Percentiles rank a stretch among this genome's conserved stretches.
Evolutionary conservation across 805 yeast species (phyloP).

Genomic region (Candida ortonii): DNA sequence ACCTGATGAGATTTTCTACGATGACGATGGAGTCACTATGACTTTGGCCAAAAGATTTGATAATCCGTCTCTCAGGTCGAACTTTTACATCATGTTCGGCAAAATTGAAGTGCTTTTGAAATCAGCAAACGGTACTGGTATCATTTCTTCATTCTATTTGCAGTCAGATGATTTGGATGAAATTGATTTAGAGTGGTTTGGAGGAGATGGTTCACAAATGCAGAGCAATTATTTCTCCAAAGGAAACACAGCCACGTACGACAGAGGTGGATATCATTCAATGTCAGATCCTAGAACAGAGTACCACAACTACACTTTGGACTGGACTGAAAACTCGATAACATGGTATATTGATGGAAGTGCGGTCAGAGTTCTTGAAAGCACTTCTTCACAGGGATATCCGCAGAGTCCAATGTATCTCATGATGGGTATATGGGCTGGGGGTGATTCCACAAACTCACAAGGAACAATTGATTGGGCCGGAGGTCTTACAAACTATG

Average conservation of each 20-base stretch:
- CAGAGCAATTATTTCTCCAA: conserved; percentile 81
- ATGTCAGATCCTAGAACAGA: conserved; percentile 54
- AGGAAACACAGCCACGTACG: conserved; percentile 73
- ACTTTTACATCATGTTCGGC: conserved; percentile 88
- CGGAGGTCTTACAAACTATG: conserved; percentile 68
- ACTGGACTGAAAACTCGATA: conserved; percentile 69
- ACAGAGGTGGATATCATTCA: conserved; percentile 71
- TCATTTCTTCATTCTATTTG: conserved; percentile 75
- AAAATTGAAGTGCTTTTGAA: conserved; percentile 67
- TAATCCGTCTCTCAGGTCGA: conserved; percentile 74
- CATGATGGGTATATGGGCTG: conserved; percentile 74
- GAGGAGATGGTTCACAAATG: conserved; percentile 70
- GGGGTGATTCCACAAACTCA: conserved; percentile 66
- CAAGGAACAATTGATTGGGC: conserved; percentile 81
- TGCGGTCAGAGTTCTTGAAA: conserved; percentile 59
- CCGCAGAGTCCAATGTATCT: conserved; percentile 90
- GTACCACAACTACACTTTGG: conserved; percentile 77
- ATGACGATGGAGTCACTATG: conserved; percentile 59
- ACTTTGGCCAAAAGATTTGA: conserved; percentile 62
- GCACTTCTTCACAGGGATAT: conserved; percentile 61
- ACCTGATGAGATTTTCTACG: conserved; percentile 43
- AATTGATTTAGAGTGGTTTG: conserved; percentile 85
- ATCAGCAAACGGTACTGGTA: conserved; percentile 76
- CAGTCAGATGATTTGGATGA: conserved; percentile 87
- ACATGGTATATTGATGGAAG: conserved; percentile 74